Percentiles rank a stretch among this genome's conserved stretches.
phyloP scores from a whole-genome alignment of 176 grass and related monocot species.

The Hordeum marinum region DNA sequence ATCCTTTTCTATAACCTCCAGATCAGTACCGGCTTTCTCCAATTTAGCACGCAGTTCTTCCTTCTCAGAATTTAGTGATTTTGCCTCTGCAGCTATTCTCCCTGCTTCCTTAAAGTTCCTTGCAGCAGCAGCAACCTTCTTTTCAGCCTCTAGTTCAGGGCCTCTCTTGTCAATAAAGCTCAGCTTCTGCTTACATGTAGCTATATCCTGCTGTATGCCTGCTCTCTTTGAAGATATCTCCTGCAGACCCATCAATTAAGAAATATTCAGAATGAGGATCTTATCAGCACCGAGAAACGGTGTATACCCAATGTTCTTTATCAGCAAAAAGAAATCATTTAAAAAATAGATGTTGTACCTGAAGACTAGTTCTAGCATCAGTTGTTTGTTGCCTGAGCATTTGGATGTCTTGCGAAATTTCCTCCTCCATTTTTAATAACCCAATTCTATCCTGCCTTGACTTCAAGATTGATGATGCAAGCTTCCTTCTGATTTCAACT shows the following conservation, averaged over 20 bases:
- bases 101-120: constrained; percentile 95
- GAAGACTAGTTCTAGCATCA: constrained; percentile 78
- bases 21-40: constrained; percentile 59
- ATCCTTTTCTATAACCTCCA: constrained; percentile 71
- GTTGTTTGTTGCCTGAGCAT: constrained; percentile 73
- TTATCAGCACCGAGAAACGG: background rate
- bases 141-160: constrained; percentile 91
- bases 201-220: constrained; percentile 74
- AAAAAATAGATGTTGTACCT: constrained; percentile 44
- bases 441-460: constrained; percentile 67
- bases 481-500: constrained; percentile 51
- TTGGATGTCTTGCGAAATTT: constrained; percentile 74
- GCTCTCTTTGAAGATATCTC: constrained; percentile 75
- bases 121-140: constrained; percentile 89
- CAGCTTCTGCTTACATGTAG: constrained; percentile 63
- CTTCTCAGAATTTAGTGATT: constrained; percentile 74
- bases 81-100: constrained; percentile 81
- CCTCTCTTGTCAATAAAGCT: constrained; percentile 88
- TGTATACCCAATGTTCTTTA: background rate
- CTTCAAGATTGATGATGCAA: constrained; percentile 71
- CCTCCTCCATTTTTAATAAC: constrained; percentile 75
- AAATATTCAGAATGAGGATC: background rate
- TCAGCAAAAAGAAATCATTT: background rate
- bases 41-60: constrained; percentile 67
- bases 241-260: constrained; percentile 45